A percentile compares a stretch with the other conserved stretches of the same genome.
Evolutionary conservation across 1,284 basidiomycete genomes (phyloP).

Genomic region (Ustilago shanxiensis): DNA sequence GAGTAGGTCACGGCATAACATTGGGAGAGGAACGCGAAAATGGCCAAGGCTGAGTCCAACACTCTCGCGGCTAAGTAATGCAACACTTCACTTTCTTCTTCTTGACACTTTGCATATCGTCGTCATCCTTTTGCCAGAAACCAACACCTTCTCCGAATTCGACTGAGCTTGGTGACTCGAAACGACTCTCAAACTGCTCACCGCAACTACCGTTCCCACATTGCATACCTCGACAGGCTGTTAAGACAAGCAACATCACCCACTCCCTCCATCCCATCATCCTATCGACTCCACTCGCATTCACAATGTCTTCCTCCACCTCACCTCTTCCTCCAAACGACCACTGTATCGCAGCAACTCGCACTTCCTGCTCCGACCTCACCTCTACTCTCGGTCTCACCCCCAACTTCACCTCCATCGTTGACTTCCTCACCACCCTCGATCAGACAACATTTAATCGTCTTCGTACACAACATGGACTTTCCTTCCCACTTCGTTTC

Average conservation of each 20-base stretch:
- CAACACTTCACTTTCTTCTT: conserved; percentile 7
- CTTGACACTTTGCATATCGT: neutral
- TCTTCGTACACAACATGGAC: conserved; percentile 53
- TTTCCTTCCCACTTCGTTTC: conserved; percentile 61
- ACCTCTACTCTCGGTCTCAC: conserved; percentile 7
- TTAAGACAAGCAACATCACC: neutral
- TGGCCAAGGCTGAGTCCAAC: conserved; percentile 19
- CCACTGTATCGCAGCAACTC: conserved; percentile 23
- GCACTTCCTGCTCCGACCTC: conserved; percentile 22
- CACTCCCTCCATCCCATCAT: neutral
- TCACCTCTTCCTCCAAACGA: conserved; percentile 19
- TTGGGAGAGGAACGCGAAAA: neutral
- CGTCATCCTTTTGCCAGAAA: neutral
- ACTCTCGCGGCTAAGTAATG: too few relatives aligned
- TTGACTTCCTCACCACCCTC: conserved; percentile 47
- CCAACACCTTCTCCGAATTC: neutral
- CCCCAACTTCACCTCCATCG: conserved; percentile 39
- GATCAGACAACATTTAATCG: conserved; percentile 19
- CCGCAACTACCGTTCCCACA: too few relatives aligned
- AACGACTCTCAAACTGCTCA: too few relatives aligned
- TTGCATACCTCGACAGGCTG: neutral
- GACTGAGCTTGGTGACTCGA: too few relatives aligned
- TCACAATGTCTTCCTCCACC: conserved; percentile 4
- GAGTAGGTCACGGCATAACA: neutral
- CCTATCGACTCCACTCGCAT: neutral